Evolutionary conservation across 148 eudicot species (phyloP).

Genomic region (Vaccinium macrocarpon): DNA sequence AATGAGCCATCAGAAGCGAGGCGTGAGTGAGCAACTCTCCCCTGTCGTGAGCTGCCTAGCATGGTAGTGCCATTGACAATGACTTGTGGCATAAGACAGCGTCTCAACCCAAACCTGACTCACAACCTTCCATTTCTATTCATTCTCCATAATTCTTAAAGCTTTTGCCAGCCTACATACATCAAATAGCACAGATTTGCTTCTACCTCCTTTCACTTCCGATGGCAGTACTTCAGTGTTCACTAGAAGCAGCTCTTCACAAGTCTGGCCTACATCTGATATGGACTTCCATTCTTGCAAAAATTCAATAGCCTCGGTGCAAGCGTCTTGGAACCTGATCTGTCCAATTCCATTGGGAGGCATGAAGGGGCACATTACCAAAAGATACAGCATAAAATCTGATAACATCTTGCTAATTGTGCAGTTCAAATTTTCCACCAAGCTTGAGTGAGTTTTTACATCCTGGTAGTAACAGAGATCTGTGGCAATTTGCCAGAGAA

Average conservation of each 20-base stretch:
- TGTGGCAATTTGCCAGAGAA: constrained; percentile 35
- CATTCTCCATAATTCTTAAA: background rate
- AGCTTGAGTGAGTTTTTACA: background rate
- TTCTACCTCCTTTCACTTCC: constrained; percentile 18
- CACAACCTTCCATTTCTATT: constrained; percentile 3
- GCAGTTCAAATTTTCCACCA: background rate
- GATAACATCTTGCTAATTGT: constrained; percentile 22
- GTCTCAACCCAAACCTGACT: constrained; percentile 16
- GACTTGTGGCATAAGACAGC: constrained; percentile 9
- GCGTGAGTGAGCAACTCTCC: constrained; percentile 21
- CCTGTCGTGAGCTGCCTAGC: background rate
- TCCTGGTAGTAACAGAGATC: constrained; percentile 17
- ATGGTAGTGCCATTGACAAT: background rate
- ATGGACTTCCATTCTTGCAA: constrained; percentile 18
- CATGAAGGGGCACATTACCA: constrained; percentile 18
- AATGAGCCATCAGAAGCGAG: constrained; percentile 17
- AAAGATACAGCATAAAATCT: constrained; percentile 25
- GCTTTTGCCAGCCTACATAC: constrained; percentile 15
- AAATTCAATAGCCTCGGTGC: constrained; percentile 21
- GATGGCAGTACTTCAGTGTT: constrained; percentile 11
- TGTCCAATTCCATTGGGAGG: constrained; percentile 28
- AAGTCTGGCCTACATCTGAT: background rate
- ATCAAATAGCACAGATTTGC: constrained; percentile 20
- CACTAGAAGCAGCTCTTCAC: constrained; percentile 6
- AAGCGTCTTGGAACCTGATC: constrained; percentile 27